These are phyloP conservation scores for Talinum fruticosum DNA, from an alignment of 148 eudicot species.

Conservation along the genomic window DNA sequence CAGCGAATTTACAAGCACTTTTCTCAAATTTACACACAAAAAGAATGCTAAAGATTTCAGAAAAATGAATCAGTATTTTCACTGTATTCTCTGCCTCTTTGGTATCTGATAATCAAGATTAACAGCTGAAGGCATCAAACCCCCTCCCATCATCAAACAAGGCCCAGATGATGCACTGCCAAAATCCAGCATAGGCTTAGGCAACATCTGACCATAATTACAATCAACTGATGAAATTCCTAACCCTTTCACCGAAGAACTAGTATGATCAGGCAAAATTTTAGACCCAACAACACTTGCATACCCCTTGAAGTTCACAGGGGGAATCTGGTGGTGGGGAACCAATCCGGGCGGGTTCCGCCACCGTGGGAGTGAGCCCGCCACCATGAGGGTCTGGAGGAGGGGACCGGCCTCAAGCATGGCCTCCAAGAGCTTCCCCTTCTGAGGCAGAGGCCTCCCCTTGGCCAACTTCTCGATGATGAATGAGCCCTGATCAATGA, in stretches of 20 bases:
- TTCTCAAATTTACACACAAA: constrained; percentile 8
- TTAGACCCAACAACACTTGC: neutral
- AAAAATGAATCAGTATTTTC: neutral
- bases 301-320: constrained; percentile 22
- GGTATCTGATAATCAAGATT: constrained; percentile 23
- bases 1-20: constrained; percentile 18
- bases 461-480: constrained; percentile 34
- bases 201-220: constrained; percentile 9
- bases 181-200: constrained; percentile 31
- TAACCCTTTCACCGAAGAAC: constrained; percentile 3
- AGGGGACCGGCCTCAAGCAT: constrained; percentile 51
- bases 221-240: neutral
- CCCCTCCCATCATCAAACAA: constrained; percentile 23
- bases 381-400: constrained; percentile 45
- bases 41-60: neutral
- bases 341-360: constrained; percentile 40
- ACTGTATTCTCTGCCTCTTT: constrained; percentile 34
- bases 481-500: constrained; percentile 26
- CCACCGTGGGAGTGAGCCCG: constrained; percentile 51
- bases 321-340: constrained; percentile 28
- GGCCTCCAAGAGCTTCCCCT: constrained; percentile 43
- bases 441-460: constrained; percentile 37
- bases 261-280: neutral
- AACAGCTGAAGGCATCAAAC: constrained; percentile 12
- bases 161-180: constrained; percentile 22